Evolutionary conservation across 208 protist genomes (phyloP).

Genomic region (Leishmania martiniquensis): DNA sequence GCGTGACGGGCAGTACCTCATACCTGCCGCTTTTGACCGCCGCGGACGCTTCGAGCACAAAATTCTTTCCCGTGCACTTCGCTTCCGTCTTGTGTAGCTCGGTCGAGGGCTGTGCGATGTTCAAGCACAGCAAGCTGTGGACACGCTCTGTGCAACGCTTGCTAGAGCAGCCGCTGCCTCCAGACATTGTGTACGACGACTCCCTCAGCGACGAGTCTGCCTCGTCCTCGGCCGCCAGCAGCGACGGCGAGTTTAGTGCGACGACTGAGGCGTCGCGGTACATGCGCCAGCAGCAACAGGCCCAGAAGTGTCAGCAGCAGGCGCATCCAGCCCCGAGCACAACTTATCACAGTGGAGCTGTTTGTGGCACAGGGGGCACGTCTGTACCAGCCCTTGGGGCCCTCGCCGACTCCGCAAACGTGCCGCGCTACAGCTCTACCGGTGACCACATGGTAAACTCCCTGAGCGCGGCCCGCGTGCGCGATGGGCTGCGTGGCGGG

Average conservation of each 20-base stretch:
- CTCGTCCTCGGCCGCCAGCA: slow-evolving; percentile 46
- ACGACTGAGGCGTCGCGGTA: slow-evolving; percentile 32
- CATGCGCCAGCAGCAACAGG: slow-evolving; percentile 32
- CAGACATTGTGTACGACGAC: slow-evolving; percentile 72
- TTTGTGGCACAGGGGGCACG: slow-evolving; percentile 6
- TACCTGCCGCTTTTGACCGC: slow-evolving; percentile 44
- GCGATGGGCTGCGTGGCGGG: slow-evolving; percentile 18
- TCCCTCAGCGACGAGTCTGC: slow-evolving; percentile 38
- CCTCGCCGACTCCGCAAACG: slow-evolving; percentile 18
- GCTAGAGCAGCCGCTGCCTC: slow-evolving; percentile 73
- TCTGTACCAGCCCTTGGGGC: slow-evolving; percentile 20
- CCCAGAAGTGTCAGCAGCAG: slow-evolving; percentile 15
- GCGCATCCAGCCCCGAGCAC: slow-evolving; percentile 14
- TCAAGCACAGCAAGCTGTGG: slow-evolving; percentile 86
- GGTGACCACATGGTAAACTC: slow-evolving; percentile 31
- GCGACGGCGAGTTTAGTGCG: slow-evolving; percentile 39
- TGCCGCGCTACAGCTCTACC: slow-evolving; percentile 22
- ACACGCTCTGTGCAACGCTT: slow-evolving; percentile 70
- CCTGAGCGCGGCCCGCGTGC: slow-evolving; percentile 6
- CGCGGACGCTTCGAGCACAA: slow-evolving; percentile 30
- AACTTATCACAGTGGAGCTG: slow-evolving; percentile 12
- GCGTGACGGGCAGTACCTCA: slow-evolving; percentile 12
- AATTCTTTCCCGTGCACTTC: slow-evolving; percentile 87
- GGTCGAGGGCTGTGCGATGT: slow-evolving; percentile 76
- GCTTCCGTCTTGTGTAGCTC: slow-evolving; percentile 75